Evolutionary conservation across 805 yeast genomes (phyloP), one percentile per base, ranked within the genome.

Genomic region (Alloascoidea africana): DNA sequence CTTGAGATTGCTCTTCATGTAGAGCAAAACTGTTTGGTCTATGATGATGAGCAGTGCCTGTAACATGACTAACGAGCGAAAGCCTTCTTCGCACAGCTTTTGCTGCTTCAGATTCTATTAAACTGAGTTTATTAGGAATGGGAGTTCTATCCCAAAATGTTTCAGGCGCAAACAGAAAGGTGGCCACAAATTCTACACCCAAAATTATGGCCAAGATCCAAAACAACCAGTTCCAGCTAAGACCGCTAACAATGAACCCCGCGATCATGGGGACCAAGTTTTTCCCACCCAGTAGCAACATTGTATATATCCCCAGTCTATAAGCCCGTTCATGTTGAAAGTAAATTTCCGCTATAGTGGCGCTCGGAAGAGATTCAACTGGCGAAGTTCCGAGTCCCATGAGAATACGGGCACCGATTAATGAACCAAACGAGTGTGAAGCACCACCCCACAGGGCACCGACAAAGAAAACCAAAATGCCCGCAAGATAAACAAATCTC

Each of bases 81-180:
- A n/a, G n/a, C n/a, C n/a, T n/a, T n/a, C 48, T 45, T 14, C 61
- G 49, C 2, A 58, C 66, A 27, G 51, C 56, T 42, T 60, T 54
- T 1, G 76, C 79, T 15, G 57, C 57, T 35, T 56, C 56, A 2
- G 74, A 59, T 51, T 73, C 80, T 38, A 55, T 52, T 15, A 54
- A 45, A 3, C 73, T 66, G 42, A 70, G 54, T 44, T 68, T 65
- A 14, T 68, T 69, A 2, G 66, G 67, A 1, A 60, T 58, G 3
- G 77, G 76, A 1, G 67, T 50, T 40, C 81, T 58, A 41, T 67
- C 71, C 76, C 76, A 73, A 53, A 69, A 73, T 1, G 81, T 74
- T 41, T 74, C 81, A 2, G 80, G 81, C 15, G 71, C 78, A 48
- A 72, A 73, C 8, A 73, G 47, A 39, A 62, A 65, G 11, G 70